Conservation (phyloP, 2,329 filamentous ascomycete genomes). For the Chaetomium sp. region DNA sequence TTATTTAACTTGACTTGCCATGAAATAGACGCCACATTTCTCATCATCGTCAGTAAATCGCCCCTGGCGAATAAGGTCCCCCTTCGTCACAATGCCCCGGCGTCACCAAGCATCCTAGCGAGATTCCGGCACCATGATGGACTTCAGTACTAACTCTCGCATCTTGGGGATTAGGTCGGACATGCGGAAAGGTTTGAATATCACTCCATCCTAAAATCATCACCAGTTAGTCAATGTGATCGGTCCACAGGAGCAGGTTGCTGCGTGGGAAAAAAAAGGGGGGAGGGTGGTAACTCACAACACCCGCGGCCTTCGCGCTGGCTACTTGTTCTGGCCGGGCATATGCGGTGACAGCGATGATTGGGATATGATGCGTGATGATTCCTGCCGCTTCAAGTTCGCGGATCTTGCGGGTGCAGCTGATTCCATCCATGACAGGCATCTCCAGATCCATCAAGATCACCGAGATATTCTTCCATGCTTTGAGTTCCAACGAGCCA, state of each 20-base stretch:
- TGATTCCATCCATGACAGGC: constrained; percentile 74
- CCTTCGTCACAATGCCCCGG: not conserved
- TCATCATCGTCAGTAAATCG: not conserved
- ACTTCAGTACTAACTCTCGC: constrained; percentile 40
- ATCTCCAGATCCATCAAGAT: constrained; percentile 79
- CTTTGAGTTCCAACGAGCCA: not conserved
- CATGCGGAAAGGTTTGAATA: constrained; percentile 75
- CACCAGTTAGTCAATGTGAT: not conserved
- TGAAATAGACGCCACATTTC: not conserved
- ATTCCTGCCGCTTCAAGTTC: constrained; percentile 57
- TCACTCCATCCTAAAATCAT: constrained; percentile 56
- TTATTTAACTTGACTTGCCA: too few relatives aligned
- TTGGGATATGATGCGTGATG: constrained; percentile 61
- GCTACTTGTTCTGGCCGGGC: constrained; percentile 68
- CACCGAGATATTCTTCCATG: constrained; percentile 47
- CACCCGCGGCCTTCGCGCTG: constrained; percentile 64
- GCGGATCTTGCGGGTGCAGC: constrained; percentile 63
- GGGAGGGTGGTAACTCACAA: constrained; percentile 45
- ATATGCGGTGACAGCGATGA: constrained; percentile 79
- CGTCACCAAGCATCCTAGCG: not conserved
- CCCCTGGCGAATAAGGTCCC: not conserved
- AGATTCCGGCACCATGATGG: constrained; percentile 8
- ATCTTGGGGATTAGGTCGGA: constrained; percentile 64
- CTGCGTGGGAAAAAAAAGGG: not conserved
- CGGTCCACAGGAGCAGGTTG: not conserved